These are phyloP conservation scores for Escallonia herrerae DNA, from an alignment of 129 eudicot species.

Conservation along the genomic window DNA sequence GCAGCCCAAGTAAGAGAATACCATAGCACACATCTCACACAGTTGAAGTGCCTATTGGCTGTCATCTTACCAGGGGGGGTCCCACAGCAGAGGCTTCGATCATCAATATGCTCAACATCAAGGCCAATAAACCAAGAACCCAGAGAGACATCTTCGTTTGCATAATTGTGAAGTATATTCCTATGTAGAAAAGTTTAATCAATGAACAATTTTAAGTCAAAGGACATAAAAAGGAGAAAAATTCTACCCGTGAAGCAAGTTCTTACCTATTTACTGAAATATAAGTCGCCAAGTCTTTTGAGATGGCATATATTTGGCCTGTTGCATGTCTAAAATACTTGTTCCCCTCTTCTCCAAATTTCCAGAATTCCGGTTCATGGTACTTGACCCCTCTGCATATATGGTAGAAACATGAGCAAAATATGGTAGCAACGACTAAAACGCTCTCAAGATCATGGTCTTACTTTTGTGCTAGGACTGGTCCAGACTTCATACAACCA, in stretches of 20 bases:
- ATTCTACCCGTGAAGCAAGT: neutral
- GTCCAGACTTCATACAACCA: conserved; percentile 97
- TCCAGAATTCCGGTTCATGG: conserved; percentile 96
- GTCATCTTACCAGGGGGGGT: conserved; percentile 55
- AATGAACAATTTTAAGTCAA: neutral
- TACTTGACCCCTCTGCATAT: conserved; percentile 69
- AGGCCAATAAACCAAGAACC: conserved; percentile 95
- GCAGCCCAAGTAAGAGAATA: neutral
- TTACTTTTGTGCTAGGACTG: conserved; percentile 77
- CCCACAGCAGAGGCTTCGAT: conserved; percentile 81
- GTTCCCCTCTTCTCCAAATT: conserved; percentile 92
- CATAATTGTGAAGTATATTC: conserved; percentile 69
- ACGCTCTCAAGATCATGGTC: conserved; percentile 3
- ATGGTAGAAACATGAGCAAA: neutral
- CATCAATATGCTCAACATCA: conserved; percentile 86
- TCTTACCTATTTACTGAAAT: conserved; percentile 72
- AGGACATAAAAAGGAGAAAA: neutral
- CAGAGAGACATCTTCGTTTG: conserved; percentile 86
- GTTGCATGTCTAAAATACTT: conserved; percentile 94
- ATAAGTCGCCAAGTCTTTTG: conserved; percentile 83
- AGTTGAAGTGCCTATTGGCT: neutral
- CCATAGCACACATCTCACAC: neutral
- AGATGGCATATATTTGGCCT: conserved; percentile 76
- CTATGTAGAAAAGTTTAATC: conserved; percentile 21
- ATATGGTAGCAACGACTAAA: neutral